Evolutionary conservation across 306 rosid species (phyloP).

Genomic region (Castanea mollissima): DNA sequence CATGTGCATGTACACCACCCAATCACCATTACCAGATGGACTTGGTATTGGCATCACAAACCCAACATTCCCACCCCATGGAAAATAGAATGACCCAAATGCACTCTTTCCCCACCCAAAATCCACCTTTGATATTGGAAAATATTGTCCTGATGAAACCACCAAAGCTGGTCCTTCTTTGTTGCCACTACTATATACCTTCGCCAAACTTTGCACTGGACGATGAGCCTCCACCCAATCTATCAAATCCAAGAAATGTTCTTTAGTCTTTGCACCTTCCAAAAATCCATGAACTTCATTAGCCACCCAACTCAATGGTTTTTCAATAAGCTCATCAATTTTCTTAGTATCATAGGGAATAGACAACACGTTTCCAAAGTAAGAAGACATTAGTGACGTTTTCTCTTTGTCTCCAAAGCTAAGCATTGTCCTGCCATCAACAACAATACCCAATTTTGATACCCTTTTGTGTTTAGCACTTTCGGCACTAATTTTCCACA

Average conservation of each 20-base stretch:
- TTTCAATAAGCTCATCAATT: constrained; percentile 34
- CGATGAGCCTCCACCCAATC: constrained; percentile 79
- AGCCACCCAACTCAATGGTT: constrained; percentile 47
- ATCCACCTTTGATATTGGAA: constrained; percentile 48
- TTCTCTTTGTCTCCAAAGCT: background rate
- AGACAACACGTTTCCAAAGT: constrained; percentile 68
- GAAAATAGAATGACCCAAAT: constrained; percentile 72
- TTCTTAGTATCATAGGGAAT: constrained; percentile 45
- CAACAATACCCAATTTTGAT: constrained; percentile 66
- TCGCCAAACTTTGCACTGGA: constrained; percentile 42
- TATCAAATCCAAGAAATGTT: constrained; percentile 62
- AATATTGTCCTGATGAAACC: constrained; percentile 67
- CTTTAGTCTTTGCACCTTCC: constrained; percentile 25
- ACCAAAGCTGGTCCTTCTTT: constrained; percentile 52
- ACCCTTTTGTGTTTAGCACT: constrained; percentile 1
- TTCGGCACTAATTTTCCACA: constrained; percentile 65
- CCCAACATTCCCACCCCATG: constrained; percentile 70
- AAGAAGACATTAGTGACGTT: constrained; percentile 21
- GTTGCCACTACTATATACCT: constrained; percentile 21
- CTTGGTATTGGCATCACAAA: constrained; percentile 90
- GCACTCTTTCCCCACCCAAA: constrained; percentile 73
- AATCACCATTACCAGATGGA: constrained; percentile 59
- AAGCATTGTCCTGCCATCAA: constrained; percentile 57
- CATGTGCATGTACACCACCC: constrained; percentile 81
- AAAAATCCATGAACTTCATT: constrained; percentile 41